Base-by-base conservation (phyloP, 2,329 filamentous ascomycete species). In the Colletotrichum sp. region DNA sequence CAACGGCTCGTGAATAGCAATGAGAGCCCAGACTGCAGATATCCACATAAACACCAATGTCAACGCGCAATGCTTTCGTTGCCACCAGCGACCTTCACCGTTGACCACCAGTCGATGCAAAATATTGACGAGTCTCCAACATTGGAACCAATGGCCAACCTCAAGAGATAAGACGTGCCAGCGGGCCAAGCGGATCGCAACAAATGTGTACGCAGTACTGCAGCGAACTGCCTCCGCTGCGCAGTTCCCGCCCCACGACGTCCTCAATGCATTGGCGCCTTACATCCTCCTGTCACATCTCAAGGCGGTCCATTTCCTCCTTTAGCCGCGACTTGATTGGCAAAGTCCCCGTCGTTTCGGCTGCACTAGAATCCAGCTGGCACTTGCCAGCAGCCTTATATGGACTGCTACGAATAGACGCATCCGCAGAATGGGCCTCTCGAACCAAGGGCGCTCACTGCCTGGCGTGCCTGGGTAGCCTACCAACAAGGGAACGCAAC, bases 251-350 rank as follows among this genome's bases (percentile, higher is more conserved):
- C 36, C 69, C 73, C 73, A 34, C 32, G 18, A 48, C 55, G 52
- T 26, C n/a, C 43, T 59, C 55, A 59, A 74, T 72, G 73, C 68
- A 63, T 74, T 74, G 73, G 69, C 73, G 73, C 73, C 73, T 72
- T 74, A 74, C 69, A 34, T 61, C 18, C 24, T 65, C 56, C 18
- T 43, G 55, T 24, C 38, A 62, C 38, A 67, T 62, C 30, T 52
- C 38, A 30, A 65, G 32, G 61, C 36, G 68, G 16, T 38, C 68
- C 36, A 71, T 61, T 43, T 8, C 55, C 16, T 61, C 13, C n/a
- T 28, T 71, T n/a, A 21, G 13, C 34, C 61, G 30, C 13, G 30
- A 38, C 52, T 32, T 72, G 72, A 72, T 74, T 71, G 68, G 72
- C 52, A 66, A 71, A 12, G 4, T 18, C 36, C 43, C 30, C 24